These are phyloP conservation scores for Actinomucor elegans DNA, from an alignment of 371 early-diverging fungal genomes.

Conservation along the genomic window DNA sequence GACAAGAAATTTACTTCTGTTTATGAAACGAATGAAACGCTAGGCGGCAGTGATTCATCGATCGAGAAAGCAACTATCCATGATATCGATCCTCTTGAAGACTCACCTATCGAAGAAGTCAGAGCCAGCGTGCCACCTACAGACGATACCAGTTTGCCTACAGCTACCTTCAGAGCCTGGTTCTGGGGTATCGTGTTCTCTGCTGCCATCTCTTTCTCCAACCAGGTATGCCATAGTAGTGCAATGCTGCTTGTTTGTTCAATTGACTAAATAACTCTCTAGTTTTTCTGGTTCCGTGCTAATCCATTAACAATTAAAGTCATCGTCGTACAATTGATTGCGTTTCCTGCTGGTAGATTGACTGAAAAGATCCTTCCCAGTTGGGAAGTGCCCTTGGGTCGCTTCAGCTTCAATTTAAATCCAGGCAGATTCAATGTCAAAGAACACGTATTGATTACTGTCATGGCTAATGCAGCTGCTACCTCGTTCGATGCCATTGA, in stretches of 20 bases:
- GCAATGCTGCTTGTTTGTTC: not conserved
- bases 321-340: constrained; percentile 67
- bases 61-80: constrained; percentile 1
- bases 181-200: constrained; percentile 70
- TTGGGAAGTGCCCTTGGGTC: constrained; percentile 24
- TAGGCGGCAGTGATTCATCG: not conserved
- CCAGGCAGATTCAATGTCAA: constrained; percentile 81
- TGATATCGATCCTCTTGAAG: constrained; percentile 35
- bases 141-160: constrained; percentile 68
- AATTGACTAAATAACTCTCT: not conserved
- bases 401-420: constrained; percentile 50
- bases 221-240: constrained; percentile 46
- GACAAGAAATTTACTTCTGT: constrained; percentile 8
- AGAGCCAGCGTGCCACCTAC: constrained; percentile 63
- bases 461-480: constrained; percentile 63
- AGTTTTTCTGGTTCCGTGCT: constrained; percentile 74
- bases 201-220: constrained; percentile 62
- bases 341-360: constrained; percentile 67
- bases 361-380: constrained; percentile 59
- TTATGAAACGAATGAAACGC: constrained; percentile 1
- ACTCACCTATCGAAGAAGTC: constrained; percentile 74
- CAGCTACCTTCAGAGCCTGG: constrained; percentile 77
- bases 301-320: constrained; percentile 62
- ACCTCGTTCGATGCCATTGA: constrained; percentile 71
- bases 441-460: constrained; percentile 67